A percentile compares a stretch with the other conserved stretches of the same genome.
Conservation (phyloP, 805 yeast genomes). For the Kluyveromyces nonfermentans region DNA sequence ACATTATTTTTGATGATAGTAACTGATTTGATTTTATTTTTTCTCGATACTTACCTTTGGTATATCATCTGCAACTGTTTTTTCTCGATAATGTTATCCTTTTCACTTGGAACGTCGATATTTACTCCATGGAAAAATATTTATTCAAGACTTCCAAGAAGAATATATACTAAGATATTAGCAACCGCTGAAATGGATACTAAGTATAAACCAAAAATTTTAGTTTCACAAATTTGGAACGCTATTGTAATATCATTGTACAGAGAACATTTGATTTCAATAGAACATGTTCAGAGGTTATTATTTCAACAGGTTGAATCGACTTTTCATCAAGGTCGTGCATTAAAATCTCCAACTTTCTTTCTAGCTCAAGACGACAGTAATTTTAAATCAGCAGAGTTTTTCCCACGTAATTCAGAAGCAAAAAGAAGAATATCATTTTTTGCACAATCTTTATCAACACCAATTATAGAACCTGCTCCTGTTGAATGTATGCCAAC, state of each 20-base stretch:
- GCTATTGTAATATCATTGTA: constrained; percentile 76
- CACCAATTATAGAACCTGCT: constrained; percentile 70
- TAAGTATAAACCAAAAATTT: constrained; percentile 41
- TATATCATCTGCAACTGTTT: constrained; percentile 71
- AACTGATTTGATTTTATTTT: constrained; percentile 61
- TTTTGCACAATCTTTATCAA: constrained; percentile 82
- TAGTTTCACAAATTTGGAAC: constrained; percentile 73
- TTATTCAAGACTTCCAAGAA: constrained; percentile 64
- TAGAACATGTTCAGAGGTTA: constrained; percentile 61
- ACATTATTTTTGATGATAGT: constrained; percentile 43
- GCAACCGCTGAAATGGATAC: constrained; percentile 40
- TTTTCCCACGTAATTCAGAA: constrained; percentile 56
- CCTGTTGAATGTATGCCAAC: constrained; percentile 66
- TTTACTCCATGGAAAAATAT: constrained; percentile 88
- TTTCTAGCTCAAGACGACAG: constrained; percentile 80
- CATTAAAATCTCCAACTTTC: constrained; percentile 62
- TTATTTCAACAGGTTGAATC: constrained; percentile 44
- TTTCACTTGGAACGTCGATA: constrained; percentile 68
- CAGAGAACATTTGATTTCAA: constrained; percentile 65
- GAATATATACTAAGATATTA: constrained; percentile 63
- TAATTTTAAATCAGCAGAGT: constrained; percentile 42
- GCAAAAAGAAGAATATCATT: constrained; percentile 78
- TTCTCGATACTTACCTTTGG: constrained; percentile 79
- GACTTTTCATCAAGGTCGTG: constrained; percentile 29
- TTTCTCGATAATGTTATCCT: constrained; percentile 62